A percentile compares a stretch with the other conserved stretches of the same genome.
Conservation (phyloP, 2,329 filamentous ascomycete species). For the Periconia sp. region DNA sequence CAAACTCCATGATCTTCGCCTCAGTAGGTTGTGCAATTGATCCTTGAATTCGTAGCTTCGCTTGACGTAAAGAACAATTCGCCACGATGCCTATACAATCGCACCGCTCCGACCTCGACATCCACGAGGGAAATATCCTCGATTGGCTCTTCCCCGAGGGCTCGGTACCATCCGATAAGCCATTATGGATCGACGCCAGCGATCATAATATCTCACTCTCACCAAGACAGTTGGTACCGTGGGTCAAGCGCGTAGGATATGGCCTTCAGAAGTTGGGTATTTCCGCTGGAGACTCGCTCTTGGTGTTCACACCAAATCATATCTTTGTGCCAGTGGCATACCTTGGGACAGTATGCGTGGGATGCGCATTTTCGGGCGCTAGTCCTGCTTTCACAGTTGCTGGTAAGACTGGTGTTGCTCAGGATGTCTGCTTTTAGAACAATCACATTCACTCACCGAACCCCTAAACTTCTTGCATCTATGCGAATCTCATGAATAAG, state of each 20-base stretch:
- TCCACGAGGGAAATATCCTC: conserved; percentile 53
- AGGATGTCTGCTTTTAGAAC: too few relatives aligned
- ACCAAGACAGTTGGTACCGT: conserved; percentile 53
- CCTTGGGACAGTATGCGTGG: conserved; percentile 58
- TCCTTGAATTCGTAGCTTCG: too few relatives aligned
- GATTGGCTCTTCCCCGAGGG: conserved; percentile 40
- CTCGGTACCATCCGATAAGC: conserved; percentile 45
- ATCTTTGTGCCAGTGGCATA: conserved; percentile 60
- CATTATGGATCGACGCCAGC: conserved; percentile 59
- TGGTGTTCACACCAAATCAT: conserved; percentile 61
- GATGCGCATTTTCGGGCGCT: conserved; percentile 59
- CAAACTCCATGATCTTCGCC: too few relatives aligned
- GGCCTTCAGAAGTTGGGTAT: conserved; percentile 55
- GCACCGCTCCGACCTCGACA: conserved; percentile 49
- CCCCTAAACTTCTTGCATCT: too few relatives aligned
- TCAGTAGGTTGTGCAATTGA: too few relatives aligned
- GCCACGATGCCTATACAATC: conserved; percentile 51
- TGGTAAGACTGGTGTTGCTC: conserved; percentile 46
- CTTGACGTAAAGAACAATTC: too few relatives aligned
- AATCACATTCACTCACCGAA: too few relatives aligned
- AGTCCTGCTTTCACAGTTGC: conserved; percentile 60
- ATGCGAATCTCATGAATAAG: not conserved
- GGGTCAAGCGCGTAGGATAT: conserved; percentile 56
- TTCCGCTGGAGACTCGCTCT: conserved; percentile 55
- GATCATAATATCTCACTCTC: conserved; percentile 53